Evolutionary conservation across 768 basidiomycete species (phyloP).

Genomic region (Leucosporidium scottii): DNA sequence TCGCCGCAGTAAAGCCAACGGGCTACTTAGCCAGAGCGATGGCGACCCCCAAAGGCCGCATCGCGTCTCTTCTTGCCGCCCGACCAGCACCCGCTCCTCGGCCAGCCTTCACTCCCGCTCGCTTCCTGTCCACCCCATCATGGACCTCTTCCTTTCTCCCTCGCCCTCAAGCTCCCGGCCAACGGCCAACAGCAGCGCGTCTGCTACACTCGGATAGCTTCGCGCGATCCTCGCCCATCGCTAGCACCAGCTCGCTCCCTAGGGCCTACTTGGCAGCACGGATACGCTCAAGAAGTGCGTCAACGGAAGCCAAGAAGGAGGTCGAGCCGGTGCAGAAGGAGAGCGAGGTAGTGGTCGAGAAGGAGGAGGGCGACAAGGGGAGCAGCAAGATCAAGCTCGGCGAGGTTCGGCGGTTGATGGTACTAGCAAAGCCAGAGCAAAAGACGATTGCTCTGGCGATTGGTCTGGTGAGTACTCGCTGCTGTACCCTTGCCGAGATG

Average conservation of each 20-base stretch:
- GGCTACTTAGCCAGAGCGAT: no score
- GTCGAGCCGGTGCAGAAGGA: neutral
- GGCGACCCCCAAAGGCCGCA: no score
- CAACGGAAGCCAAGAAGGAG: neutral
- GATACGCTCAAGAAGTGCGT: neutral
- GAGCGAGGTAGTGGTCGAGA: neutral
- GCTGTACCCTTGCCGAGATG: neutral
- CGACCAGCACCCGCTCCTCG: neutral
- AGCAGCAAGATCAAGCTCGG: slow-evolving; percentile 20
- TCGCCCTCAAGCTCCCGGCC: neutral
- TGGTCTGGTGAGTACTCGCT: slow-evolving; percentile 46
- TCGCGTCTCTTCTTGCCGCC: no score
- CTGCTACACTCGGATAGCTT: neutral
- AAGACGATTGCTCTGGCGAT: slow-evolving; percentile 69
- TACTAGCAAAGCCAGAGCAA: slow-evolving; percentile 74
- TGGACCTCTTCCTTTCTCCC: neutral
- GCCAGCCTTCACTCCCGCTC: neutral
- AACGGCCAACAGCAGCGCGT: no score
- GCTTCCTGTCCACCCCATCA: neutral
- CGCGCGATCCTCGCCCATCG: neutral
- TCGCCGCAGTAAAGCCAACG: no score
- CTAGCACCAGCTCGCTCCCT: neutral
- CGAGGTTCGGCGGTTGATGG: slow-evolving; percentile 45
- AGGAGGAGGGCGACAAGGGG: neutral
- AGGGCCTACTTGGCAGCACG: neutral